phyloP scores from a whole-genome alignment of 768 basidiomycete species.

The Suillus subluteus region DNA sequence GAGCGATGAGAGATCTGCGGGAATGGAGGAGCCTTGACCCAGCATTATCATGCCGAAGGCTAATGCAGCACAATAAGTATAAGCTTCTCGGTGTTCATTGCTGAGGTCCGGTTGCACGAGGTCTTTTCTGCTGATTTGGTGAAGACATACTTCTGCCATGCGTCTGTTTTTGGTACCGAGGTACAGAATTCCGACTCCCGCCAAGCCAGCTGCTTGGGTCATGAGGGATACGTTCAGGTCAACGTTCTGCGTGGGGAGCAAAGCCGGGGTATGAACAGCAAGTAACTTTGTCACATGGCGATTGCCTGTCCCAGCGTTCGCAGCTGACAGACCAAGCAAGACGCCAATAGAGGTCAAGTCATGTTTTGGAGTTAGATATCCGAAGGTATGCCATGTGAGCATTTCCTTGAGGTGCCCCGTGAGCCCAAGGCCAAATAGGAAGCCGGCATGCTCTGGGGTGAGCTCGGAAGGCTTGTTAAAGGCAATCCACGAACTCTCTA shows the following conservation, averaged over 20 bases:
- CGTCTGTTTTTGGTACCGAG: constrained; percentile 85
- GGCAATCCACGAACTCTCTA: constrained; percentile 95
- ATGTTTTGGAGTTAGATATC: constrained; percentile 94
- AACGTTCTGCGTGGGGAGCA: constrained; percentile 84
- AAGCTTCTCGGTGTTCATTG: constrained; percentile 90
- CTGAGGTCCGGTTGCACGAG: constrained; percentile 82
- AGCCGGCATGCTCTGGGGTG: constrained; percentile 95
- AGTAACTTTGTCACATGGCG: constrained; percentile 88
- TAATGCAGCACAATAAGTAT: constrained; percentile 85
- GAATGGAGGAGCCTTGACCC: constrained; percentile 77
- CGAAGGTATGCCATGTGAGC: constrained; percentile 94
- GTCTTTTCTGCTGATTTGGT: constrained; percentile 79
- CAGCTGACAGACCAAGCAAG: constrained; percentile 90
- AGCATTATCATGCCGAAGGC: constrained; percentile 98
- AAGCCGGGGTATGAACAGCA: constrained; percentile 90
- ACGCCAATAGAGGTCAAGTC: constrained; percentile 94
- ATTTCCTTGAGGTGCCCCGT: constrained; percentile 89
- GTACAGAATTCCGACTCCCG: constrained; percentile 89
- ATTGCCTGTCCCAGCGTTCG: constrained; percentile 85
- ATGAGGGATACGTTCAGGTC: constrained; percentile 90
- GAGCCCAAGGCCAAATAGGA: constrained; percentile 89
- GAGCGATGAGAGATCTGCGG: constrained; percentile 74
- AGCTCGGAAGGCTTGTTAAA: constrained; percentile 93
- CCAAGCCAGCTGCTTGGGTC: constrained; percentile 86
- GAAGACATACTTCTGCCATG: constrained; percentile 91